These are phyloP conservation scores for Suillus hirtellus DNA, from an alignment of 768 basidiomycete genomes.

Conservation along the genomic window DNA sequence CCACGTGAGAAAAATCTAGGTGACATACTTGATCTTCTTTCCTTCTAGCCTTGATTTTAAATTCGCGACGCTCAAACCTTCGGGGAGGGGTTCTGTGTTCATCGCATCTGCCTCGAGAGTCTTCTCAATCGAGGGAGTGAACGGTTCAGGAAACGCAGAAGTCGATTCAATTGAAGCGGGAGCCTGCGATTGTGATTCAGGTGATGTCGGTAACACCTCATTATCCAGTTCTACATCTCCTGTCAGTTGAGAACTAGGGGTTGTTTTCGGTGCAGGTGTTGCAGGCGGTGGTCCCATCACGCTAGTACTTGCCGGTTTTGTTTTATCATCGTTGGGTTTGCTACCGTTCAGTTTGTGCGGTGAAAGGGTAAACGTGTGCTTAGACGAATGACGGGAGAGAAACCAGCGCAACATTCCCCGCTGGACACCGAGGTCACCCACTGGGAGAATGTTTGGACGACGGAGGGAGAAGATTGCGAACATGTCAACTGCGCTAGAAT, in stretches of 20 bases:
- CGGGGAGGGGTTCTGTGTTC: slow-evolving; percentile 47
- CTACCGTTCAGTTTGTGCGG: slow-evolving; percentile 45
- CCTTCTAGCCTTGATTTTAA: slow-evolving; percentile 63
- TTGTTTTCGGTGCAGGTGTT: slow-evolving; percentile 9
- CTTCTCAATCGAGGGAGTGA: slow-evolving; percentile 69
- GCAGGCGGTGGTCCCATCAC: slow-evolving; percentile 3
- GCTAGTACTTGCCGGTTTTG: not conserved
- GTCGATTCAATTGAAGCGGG: slow-evolving; percentile 13
- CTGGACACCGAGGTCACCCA: slow-evolving; percentile 85
- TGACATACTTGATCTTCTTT: slow-evolving; percentile 70
- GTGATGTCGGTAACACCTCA: slow-evolving; percentile 37
- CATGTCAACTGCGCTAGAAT: slow-evolving; percentile 70
- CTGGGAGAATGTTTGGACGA: slow-evolving; percentile 77
- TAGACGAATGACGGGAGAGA: slow-evolving; percentile 58
- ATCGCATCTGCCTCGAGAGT: slow-evolving; percentile 43
- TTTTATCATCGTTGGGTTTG: slow-evolving; percentile 11
- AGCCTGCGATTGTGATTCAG: slow-evolving; percentile 8
- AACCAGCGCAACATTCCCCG: slow-evolving; percentile 70
- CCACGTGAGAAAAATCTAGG: slow-evolving; percentile 7
- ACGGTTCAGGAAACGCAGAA: slow-evolving; percentile 50
- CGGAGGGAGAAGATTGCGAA: slow-evolving; percentile 87
- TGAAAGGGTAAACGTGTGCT: slow-evolving; percentile 48
- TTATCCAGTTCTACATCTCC: slow-evolving; percentile 14
- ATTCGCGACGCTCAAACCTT: slow-evolving; percentile 54
- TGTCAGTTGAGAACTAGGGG: not conserved